Percentiles rank a stretch among this genome's conserved stretches.
These are phyloP conservation scores for Tephrocybe sp. DNA, from an alignment of 768 basidiomycete genomes.

Conservation along the genomic window DNA sequence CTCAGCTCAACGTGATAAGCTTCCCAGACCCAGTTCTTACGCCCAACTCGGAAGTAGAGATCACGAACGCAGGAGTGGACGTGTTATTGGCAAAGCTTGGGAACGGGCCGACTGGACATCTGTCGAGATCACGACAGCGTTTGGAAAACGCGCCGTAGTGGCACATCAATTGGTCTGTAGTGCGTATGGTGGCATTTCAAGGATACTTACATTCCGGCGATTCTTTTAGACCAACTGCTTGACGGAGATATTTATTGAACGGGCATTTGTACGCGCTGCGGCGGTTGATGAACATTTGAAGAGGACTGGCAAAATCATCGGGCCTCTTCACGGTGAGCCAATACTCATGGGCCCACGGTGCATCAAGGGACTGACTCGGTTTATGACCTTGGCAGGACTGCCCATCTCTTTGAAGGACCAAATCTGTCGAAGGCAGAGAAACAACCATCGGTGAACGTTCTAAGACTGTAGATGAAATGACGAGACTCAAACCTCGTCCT, in stretches of 20 bases:
- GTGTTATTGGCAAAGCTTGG: conserved; percentile 55
- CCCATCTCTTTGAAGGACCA: conserved; percentile 80
- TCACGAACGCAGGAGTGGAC: conserved; percentile 43
- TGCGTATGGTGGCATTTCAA: neutral
- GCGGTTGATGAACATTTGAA: conserved; percentile 65
- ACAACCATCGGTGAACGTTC: conserved; percentile 61
- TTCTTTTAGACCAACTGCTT: conserved; percentile 68
- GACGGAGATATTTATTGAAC: conserved; percentile 81
- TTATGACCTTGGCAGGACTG: no score
- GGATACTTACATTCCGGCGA: neutral
- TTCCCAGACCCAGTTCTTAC: conserved; percentile 64
- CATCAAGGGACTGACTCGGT: no score
- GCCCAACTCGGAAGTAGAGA: conserved; percentile 45
- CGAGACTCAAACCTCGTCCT: neutral
- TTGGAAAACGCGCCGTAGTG: conserved; percentile 74
- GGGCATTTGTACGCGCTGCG: conserved; percentile 61
- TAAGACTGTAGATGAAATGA: neutral
- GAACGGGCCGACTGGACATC: conserved; percentile 55
- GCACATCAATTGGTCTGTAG: conserved; percentile 79
- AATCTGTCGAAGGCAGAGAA: conserved; percentile 67
- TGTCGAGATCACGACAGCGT: conserved; percentile 70
- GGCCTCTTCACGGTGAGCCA: conserved; percentile 64
- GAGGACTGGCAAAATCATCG: conserved; percentile 62
- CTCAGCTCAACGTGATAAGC: conserved; percentile 49
- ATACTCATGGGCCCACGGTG: neutral